These are phyloP conservation scores for Apiotrichum sp. DNA, from an alignment of 1,284 basidiomycete genomes.

Conservation along the genomic window DNA sequence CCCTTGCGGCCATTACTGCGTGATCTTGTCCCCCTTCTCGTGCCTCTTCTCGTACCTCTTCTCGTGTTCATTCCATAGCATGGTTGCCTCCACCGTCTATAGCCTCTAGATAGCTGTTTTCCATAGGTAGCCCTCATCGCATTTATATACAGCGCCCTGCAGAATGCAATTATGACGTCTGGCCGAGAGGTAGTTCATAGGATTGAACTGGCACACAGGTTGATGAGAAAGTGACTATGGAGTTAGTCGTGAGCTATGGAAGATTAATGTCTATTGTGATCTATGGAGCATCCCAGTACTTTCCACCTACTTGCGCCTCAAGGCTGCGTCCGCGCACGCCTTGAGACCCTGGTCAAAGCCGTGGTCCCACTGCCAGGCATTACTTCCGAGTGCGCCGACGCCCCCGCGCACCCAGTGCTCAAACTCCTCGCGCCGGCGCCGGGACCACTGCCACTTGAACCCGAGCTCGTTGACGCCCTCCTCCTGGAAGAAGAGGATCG, in stretches of 20 bases:
- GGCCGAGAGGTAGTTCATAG: too few relatives aligned
- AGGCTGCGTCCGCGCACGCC: slow-evolving; percentile 1
- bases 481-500: slow-evolving; percentile 52
- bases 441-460: slow-evolving; percentile 58
- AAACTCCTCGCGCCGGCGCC: slow-evolving; percentile 52
- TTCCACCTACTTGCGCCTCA: too few relatives aligned
- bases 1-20: slow-evolving; percentile 11
- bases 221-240: too few relatives aligned
- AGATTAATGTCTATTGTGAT: too few relatives aligned
- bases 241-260: too few relatives aligned
- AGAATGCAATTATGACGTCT: too few relatives aligned
- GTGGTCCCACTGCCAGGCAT: slow-evolving; percentile 63
- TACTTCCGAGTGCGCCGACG: slow-evolving; percentile 33
- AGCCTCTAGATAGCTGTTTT: not conserved
- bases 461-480: slow-evolving; percentile 54
- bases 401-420: slow-evolving; percentile 17
- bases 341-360: slow-evolving; percentile 54
- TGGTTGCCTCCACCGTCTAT: not conserved
- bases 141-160: not conserved
- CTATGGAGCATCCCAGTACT: too few relatives aligned
- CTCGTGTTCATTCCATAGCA: not conserved
- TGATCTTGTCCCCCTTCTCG: not conserved
- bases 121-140: not conserved
- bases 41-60: not conserved
- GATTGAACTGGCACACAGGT: too few relatives aligned